A percentile compares a stretch with the other conserved stretches of the same genome.
Conservation (phyloP, 345 rosid genomes). For the Reutealis trisperma region DNA sequence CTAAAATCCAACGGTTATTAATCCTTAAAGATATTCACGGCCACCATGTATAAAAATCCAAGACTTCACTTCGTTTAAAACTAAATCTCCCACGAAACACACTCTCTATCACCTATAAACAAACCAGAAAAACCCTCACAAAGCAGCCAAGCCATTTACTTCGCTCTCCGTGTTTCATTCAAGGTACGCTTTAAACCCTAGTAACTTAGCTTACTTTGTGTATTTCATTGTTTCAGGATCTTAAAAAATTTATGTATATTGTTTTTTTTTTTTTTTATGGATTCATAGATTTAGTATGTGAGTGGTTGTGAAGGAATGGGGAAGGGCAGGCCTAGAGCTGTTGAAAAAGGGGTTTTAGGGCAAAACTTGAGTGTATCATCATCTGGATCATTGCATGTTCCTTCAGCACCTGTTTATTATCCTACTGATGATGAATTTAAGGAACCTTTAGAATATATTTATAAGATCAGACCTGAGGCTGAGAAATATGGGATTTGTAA, state of each 20-base stretch:
- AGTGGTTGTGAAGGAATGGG: constrained; percentile 53
- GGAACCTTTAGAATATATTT: constrained; percentile 78
- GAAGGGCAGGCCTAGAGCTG: constrained; percentile 85
- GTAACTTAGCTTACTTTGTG: neutral
- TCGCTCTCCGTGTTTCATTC: too few species aligned
- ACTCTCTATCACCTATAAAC: neutral
- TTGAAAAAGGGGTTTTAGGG: constrained; percentile 65
- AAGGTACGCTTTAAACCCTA: constrained; percentile 19
- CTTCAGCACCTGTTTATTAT: constrained; percentile 69
- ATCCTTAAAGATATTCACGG: neutral
- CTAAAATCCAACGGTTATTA: neutral
- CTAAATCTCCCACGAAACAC: constrained; percentile 10
- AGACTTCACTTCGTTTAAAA: neutral
- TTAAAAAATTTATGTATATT: neutral
- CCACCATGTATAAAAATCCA: neutral
- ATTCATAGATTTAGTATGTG: neutral
- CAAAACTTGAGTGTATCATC: constrained; percentile 43
- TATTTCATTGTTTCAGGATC: constrained; percentile 3
- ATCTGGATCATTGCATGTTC: constrained; percentile 47
- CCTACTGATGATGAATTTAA: constrained; percentile 82
- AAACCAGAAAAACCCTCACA: neutral
- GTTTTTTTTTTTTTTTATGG: neutral
- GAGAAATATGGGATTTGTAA: constrained; percentile 91
- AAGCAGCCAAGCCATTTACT: neutral
- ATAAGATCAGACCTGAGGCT: constrained; percentile 83